Evolutionary conservation across 116 monocot genomes (phyloP), one percentile per base, ranked within the genome.

Genomic region (Posidonia oceanica): DNA sequence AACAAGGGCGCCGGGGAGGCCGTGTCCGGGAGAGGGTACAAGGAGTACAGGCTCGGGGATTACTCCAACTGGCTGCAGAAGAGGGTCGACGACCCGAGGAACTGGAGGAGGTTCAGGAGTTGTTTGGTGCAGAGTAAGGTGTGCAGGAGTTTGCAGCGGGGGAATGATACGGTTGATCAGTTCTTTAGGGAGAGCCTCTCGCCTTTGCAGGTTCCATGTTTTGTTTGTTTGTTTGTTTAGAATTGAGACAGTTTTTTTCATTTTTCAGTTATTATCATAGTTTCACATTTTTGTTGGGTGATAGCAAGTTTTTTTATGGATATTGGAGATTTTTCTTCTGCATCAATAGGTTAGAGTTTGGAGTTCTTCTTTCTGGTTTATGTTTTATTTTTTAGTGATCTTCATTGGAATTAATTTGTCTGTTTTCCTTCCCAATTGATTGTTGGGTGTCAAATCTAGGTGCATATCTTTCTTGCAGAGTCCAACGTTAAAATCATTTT

Each of bases 31-130:
- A 64, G 83, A 3, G 66, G 61, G 23, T 83, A 75, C 58, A 72
- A 68, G 62, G 86, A 86, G 80, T 83, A 83, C 73, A 72, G 80
- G 77, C 70, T 83, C 13, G 64, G 68, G 39, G 80, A 83, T 36
- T 83, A 86, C 75, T 61, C 65, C 10, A 59, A 78, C 2, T 86
- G 83, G 83, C 61, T 86, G 66, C 64, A 60, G 54, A 73, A 70
- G 42, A 64, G 75, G 22, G 83, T 86, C 5, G 52, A 42, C 5
- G 61, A 80, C 51, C 61, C 51, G 6, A 71, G 54, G 5, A 82
- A 72, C 37, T 86, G 86, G 86, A 61, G 23, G 6, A 80, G 62
- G 75, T 77, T 83, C 22, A 66, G 67, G 51, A 54, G 68, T 10
- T 83, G 83, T 51, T 44, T 86, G 17, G 55, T 61, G 38, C 75